Base-by-base conservation (phyloP, 441 rosid genomes). In the Arabidopsis hybrid region DNA sequence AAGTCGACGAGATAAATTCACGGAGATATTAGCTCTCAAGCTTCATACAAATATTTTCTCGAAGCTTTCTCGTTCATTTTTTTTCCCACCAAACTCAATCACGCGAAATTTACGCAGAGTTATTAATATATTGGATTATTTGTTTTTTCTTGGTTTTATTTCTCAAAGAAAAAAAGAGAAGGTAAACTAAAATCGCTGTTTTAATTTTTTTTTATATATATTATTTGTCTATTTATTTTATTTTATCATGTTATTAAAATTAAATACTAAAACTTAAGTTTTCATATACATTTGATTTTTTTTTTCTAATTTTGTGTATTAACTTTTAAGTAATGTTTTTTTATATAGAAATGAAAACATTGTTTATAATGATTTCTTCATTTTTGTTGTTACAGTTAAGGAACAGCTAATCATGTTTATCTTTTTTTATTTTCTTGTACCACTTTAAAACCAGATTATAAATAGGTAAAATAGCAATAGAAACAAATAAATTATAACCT, bases 11-110 rank as follows among this genome's bases (percentile, higher is more conserved):
- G 52, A 50, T 42, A 66, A 50, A 17, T 2, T 69, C 3, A 45
- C 59, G 61, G 69, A 71, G 78, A 66, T 16, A 67, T 75, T 75
- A 67, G 60, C 72, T 72, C 67, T 76, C 62, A 76, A 76, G 66
- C 76, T 14, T 59, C 7, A 29, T 29, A 29, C 32, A 53, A 40
- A 21, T 21, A 61, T 7, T 10, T 34, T 38, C 70, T 62, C 5
- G 1, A 43, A 67, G 55, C 64, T 51, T 60, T 52, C 35, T 57
- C 47, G 36, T 67, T 66, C 53, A 50, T 50, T 67, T 67, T 61
- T 51, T 50, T 50, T 21, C 0, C 26, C 47, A 43, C 18, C 35
- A 14, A 75, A 67, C 34, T 60, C 50, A 46, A 68, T 35, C 4
- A 43, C 14, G 74, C 74, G 79, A 55, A 9, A 55, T 35, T 68